phyloP scores from a whole-genome alignment of 805 yeast genomes.

The Candida glaebosa region DNA sequence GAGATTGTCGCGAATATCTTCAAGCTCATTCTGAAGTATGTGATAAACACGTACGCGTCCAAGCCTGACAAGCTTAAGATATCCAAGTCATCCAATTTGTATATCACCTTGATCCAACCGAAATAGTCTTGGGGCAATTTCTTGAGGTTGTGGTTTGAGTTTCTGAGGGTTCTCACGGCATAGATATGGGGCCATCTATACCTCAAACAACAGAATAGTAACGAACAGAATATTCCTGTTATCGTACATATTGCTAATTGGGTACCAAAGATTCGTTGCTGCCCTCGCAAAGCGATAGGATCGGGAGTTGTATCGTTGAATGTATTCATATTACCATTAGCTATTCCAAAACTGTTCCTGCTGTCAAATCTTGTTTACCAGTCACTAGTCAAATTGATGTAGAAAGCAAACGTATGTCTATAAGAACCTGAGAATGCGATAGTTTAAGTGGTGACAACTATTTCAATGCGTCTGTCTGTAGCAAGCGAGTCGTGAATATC shows the following conservation, averaged over 20 bases:
- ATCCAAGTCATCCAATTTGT: constrained; percentile 66
- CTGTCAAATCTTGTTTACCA: too few relatives aligned
- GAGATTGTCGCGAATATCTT: constrained; percentile 62
- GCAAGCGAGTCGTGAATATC: too few relatives aligned
- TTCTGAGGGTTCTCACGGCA: constrained; percentile 51
- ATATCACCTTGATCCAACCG: constrained; percentile 74
- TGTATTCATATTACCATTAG: neutral
- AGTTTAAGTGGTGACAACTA: too few relatives aligned
- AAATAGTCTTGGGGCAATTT: constrained; percentile 51
- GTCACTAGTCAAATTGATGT: neutral
- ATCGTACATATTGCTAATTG: constrained; percentile 49
- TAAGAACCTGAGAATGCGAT: too few relatives aligned
- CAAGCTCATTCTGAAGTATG: constrained; percentile 63
- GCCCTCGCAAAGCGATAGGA: constrained; percentile 15
- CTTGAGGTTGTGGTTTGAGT: constrained; percentile 24
- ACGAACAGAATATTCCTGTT: constrained; percentile 45
- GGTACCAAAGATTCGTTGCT: constrained; percentile 54
- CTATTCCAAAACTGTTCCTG: too few relatives aligned
- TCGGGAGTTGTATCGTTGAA: constrained; percentile 11
- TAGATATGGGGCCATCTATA: constrained; percentile 56
- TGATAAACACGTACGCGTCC: constrained; percentile 66
- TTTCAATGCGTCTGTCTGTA: too few relatives aligned
- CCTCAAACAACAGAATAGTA: constrained; percentile 48
- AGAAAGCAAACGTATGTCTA: too few relatives aligned
- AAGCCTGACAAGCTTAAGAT: constrained; percentile 84